Conservation (phyloP, 208 protist species). For the Trypanosoma vivax region DNA sequence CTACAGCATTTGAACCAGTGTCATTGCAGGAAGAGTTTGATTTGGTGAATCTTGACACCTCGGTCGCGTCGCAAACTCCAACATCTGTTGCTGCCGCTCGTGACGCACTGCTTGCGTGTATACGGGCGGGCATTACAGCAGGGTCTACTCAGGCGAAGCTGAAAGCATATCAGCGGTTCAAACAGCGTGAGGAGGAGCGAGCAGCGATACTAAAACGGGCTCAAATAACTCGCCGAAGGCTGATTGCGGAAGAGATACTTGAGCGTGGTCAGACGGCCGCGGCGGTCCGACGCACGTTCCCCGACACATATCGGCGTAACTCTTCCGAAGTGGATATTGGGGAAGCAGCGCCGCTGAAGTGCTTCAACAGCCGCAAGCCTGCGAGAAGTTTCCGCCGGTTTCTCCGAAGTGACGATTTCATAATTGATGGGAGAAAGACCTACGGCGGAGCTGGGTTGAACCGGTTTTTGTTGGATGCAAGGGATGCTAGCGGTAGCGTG, state of each 20-base stretch:
- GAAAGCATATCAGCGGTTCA: constrained; percentile 13
- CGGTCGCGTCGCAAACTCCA: constrained; percentile 1
- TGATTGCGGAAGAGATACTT: constrained; percentile 22
- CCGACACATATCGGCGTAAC: too few relatives aligned
- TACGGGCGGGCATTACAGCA: neutral
- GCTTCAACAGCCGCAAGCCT: too few relatives aligned
- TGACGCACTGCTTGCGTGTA: constrained; percentile 15
- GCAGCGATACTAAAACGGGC: neutral
- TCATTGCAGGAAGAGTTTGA: constrained; percentile 19
- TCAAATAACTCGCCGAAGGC: constrained; percentile 11
- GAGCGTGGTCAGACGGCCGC: constrained; percentile 9
- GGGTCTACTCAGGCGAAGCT: constrained; percentile 12
- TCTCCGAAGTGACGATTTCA: too few relatives aligned
- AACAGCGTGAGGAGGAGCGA: constrained; percentile 3
- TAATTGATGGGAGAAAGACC: too few relatives aligned
- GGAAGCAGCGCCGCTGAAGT: too few relatives aligned
- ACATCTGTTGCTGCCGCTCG: neutral
- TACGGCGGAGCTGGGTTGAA: too few relatives aligned
- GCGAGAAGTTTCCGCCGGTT: too few relatives aligned
- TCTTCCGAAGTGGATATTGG: too few relatives aligned
- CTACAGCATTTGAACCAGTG: neutral
- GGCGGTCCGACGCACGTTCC: neutral
- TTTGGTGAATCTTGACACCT: neutral
- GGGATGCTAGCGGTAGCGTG: too few relatives aligned
- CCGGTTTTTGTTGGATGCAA: too few relatives aligned